Percentiles rank a stretch among this genome's conserved stretches.
These are phyloP conservation scores for Chrysanthemum seticuspe DNA, from an alignment of 129 eudicot species.

Conservation along the genomic window DNA sequence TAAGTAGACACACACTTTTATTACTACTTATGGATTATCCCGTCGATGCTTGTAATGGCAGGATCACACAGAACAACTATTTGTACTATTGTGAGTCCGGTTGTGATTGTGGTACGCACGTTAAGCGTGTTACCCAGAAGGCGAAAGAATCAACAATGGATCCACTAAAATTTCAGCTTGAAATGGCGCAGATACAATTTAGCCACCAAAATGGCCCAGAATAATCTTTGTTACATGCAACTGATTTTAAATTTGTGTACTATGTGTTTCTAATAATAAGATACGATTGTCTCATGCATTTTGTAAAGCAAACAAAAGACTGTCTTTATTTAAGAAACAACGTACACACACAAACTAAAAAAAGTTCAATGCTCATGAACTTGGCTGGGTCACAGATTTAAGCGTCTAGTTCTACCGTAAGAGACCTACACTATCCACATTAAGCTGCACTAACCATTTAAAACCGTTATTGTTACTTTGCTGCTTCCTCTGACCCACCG, in stretches of 20 bases:
- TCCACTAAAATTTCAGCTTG: no score
- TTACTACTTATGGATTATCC: no score
- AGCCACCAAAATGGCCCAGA: no score
- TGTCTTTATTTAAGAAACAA: slow-evolving; percentile 7
- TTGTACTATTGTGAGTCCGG: neutral
- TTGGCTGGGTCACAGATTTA: slow-evolving; percentile 22
- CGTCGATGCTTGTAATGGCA: no score
- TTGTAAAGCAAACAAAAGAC: slow-evolving; percentile 13
- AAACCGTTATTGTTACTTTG: slow-evolving; percentile 30
- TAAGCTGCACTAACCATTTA: slow-evolving; percentile 4
- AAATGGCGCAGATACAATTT: no score
- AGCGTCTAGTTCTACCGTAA: slow-evolving; percentile 42
- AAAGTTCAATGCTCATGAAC: slow-evolving; percentile 26
- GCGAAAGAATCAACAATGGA: no score
- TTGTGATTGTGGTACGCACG: no score
- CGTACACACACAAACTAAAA: slow-evolving; percentile 15
- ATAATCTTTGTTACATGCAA: no score
- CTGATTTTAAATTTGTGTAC: no score
- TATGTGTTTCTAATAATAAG: no score
- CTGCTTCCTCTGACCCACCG: slow-evolving; percentile 49
- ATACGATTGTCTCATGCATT: slow-evolving; percentile 2
- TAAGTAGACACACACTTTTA: no score
- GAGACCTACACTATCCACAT: slow-evolving; percentile 45
- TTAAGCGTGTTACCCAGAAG: no score
- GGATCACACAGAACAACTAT: neutral